Conservation (phyloP, 169 alveolate genomes). For the Eimeria sp. region DNA sequence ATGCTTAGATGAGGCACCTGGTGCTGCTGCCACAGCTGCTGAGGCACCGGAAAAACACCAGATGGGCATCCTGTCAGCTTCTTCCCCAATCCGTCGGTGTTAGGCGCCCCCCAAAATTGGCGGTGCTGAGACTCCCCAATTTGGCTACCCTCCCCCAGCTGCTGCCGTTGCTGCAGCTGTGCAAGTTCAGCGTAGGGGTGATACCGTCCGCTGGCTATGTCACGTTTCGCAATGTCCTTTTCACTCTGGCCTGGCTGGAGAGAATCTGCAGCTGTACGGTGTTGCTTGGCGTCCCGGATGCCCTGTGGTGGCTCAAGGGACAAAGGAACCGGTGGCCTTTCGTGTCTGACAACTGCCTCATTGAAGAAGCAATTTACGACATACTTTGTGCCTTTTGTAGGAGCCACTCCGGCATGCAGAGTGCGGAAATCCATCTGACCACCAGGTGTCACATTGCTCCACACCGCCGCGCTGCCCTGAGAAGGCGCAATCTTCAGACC, state of each 20-base stretch:
- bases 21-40: constrained; percentile 42
- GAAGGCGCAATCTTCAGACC: constrained; percentile 79
- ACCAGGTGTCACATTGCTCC: constrained; percentile 70
- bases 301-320: constrained; percentile 38
- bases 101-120: neutral
- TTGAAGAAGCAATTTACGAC: constrained; percentile 84
- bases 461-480: constrained; percentile 77
- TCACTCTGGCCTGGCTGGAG: neutral
- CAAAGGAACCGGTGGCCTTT: constrained; percentile 1
- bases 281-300: neutral
- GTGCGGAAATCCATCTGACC: constrained; percentile 58
- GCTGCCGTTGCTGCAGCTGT: constrained; percentile 24
- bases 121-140: neutral
- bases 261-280: neutral
- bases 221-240: neutral
- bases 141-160: neutral
- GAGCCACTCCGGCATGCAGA: constrained; percentile 83
- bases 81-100: neutral
- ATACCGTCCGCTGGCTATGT: neutral
- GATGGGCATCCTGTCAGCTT: neutral
- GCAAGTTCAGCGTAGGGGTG: neutral
- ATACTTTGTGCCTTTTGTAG: constrained; percentile 78
- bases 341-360: constrained; percentile 57
- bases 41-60: neutral
- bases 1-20: neutral